phyloP scores from a whole-genome alignment of 2,329 filamentous ascomycete genomes.

The Magnaporthiopsis incrustans region DNA sequence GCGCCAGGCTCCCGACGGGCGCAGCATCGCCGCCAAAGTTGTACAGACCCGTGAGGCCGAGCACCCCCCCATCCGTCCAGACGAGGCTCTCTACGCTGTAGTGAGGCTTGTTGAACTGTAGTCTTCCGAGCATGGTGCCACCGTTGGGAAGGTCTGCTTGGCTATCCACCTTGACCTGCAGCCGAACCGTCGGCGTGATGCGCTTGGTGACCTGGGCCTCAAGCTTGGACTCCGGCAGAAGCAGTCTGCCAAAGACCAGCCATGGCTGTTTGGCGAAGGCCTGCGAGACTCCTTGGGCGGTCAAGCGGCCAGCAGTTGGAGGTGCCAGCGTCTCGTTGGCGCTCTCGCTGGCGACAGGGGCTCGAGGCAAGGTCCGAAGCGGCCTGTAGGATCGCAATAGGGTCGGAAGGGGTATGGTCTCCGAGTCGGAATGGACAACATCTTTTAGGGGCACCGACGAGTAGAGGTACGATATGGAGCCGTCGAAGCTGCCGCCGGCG shows the following conservation, averaged over 20 bases:
- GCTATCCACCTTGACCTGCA: conserved; percentile 74
- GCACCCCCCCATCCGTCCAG: conserved; percentile 82
- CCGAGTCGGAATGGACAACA: conserved; percentile 59
- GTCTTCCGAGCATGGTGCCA: conserved; percentile 63
- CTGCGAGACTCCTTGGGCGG: conserved; percentile 4
- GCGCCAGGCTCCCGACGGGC: not conserved
- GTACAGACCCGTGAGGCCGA: conserved; percentile 84
- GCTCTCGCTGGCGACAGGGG: conserved; percentile 11
- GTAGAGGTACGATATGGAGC: conserved; percentile 95
- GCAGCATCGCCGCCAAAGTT: conserved; percentile 73
- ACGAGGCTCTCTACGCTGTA: conserved; percentile 87
- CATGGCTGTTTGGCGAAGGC: conserved; percentile 20
- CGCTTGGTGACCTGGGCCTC: conserved; percentile 79
- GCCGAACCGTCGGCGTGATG: conserved; percentile 66
- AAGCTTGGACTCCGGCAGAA: conserved; percentile 75
- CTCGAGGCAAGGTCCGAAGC: conserved; percentile 50
- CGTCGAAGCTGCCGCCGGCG: conserved; percentile 84
- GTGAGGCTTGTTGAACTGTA: conserved; percentile 77
- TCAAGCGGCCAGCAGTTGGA: conserved; percentile 10
- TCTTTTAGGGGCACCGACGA: conserved; percentile 71
- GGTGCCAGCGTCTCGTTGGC: conserved; percentile 9
- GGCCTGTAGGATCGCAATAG: conserved; percentile 79
- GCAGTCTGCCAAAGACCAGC: conserved; percentile 69
- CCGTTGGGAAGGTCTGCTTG: conserved; percentile 64
- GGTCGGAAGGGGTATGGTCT: conserved; percentile 65